These are phyloP conservation scores for Cordyceps tenuipes DNA, from an alignment of 2,329 filamentous ascomycete species.

Conservation along the genomic window DNA sequence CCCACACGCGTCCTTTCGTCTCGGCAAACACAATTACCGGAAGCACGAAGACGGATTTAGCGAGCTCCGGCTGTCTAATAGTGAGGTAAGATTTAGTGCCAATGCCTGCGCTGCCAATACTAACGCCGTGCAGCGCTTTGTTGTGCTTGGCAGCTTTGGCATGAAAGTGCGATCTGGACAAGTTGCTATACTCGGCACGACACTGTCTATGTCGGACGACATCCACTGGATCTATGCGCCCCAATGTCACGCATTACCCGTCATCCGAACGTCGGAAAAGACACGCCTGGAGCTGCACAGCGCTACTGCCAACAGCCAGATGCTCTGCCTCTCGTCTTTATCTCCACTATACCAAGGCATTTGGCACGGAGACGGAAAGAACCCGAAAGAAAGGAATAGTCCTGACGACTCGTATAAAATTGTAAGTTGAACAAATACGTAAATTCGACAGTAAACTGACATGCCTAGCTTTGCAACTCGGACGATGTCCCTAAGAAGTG, in stretches of 20 bases:
- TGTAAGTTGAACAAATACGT: slow-evolving; percentile 26
- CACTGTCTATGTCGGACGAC: slow-evolving; percentile 39
- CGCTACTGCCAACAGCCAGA: slow-evolving; percentile 36
- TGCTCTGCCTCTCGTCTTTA: slow-evolving; percentile 48
- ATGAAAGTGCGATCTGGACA: slow-evolving; percentile 53
- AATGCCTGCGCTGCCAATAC: background rate
- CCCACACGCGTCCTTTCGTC: slow-evolving; percentile 38
- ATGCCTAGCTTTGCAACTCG: slow-evolving; percentile 42
- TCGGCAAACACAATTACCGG: slow-evolving; percentile 35
- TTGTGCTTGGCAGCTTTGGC: slow-evolving; percentile 61
- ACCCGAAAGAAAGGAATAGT: slow-evolving; percentile 15
- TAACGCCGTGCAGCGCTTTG: slow-evolving; percentile 43
- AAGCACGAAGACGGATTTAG: slow-evolving; percentile 30
- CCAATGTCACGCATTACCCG: slow-evolving; percentile 60
- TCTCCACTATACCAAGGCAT: slow-evolving; percentile 60
- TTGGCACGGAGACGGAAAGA: slow-evolving; percentile 45
- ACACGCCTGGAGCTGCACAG: slow-evolving; percentile 48
- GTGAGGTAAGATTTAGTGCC: slow-evolving; percentile 34
- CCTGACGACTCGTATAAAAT: slow-evolving; percentile 38
- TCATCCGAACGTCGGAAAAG: slow-evolving; percentile 47
- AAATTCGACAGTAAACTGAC: slow-evolving; percentile 18
- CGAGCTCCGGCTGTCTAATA: slow-evolving; percentile 37
- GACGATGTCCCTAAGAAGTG: slow-evolving; percentile 42
- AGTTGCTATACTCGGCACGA: slow-evolving; percentile 57
- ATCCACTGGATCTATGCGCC: slow-evolving; percentile 56